These are phyloP conservation scores for Orbilia brochopaga DNA, from an alignment of 2,329 filamentous ascomycete genomes.

Conservation along the genomic window DNA sequence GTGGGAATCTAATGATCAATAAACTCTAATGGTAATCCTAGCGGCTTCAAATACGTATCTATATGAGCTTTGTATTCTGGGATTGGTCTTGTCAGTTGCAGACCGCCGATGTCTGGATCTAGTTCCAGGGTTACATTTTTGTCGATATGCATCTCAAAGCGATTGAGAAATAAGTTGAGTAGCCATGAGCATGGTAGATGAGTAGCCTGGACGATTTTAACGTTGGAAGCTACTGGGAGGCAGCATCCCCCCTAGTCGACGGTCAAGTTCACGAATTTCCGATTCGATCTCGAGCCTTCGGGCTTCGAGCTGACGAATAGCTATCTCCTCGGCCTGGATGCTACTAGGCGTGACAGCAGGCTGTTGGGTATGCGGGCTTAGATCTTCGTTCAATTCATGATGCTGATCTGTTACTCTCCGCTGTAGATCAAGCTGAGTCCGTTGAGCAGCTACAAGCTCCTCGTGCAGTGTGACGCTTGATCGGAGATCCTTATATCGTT, in stretches of 20 bases:
- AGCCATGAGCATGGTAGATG: background rate
- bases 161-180: too few relatives aligned
- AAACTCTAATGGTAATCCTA: background rate
- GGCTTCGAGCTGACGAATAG: constrained; percentile 33
- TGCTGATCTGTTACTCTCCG: constrained; percentile 15
- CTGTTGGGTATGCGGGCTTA: background rate
- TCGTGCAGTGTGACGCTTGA: constrained; percentile 38
- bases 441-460: constrained; percentile 42
- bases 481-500: constrained; percentile 28
- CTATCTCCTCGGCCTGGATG: constrained; percentile 30
- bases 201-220: too few relatives aligned
- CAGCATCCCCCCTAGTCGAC: constrained; percentile 17
- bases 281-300: constrained; percentile 31
- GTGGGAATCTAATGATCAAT: background rate
- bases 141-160: background rate
- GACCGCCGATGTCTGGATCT: too few relatives aligned
- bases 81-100: too few relatives aligned
- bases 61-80: too few relatives aligned
- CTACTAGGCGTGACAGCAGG: constrained; percentile 6
- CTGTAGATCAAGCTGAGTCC: constrained; percentile 42
- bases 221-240: constrained; percentile 2
- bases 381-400: background rate
- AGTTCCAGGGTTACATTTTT: background rate
- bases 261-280: constrained; percentile 39
- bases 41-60: too few relatives aligned